Evolutionary conservation across 2,329 filamentous ascomycete genomes (phyloP), one percentile per base, ranked within the genome.

Genomic region (Cercospora zeina): DNA sequence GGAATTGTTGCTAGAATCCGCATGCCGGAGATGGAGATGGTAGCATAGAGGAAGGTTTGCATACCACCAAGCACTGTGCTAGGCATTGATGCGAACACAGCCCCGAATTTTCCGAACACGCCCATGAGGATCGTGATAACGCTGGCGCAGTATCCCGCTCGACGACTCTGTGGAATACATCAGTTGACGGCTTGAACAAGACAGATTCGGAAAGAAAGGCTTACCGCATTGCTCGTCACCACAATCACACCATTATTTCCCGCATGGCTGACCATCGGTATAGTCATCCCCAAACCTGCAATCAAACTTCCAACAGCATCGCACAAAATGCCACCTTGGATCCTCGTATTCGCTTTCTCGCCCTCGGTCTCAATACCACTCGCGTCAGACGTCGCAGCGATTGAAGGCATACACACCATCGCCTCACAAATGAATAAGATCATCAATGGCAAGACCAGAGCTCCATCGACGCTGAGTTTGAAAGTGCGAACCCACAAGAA

Each of bases 21-120:
- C 63, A 93, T 84, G 65, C 90, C 90, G 0, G 87, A 89, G 1
- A 92, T 88, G 1, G 88, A 85, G 7, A 93, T 89, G 4, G 88
- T 83, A 63, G 82, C 83, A 77, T 92, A 93, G 21, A 93, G 81
- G 74, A 93, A 93, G 0, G 89, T 90, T 0, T 90, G 79, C 78
- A 80, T 80, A 47, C 78, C 78, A n/a, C 78, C 78, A 1, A 80
- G 69, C 6, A 67, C 60, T 16, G 39, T 45, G 34, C 61, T 59
- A 9, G 65, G 64, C 65, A 67, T 67, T 1, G 59, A 47, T 4
- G 65, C 65, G 34, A 67, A 67, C 21, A 67, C 62, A 4, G 59
- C 65, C 3, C 65, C 65, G 34, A 66, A 66, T 33, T 66, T 65
- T 14, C 63, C 64, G 31, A 67, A 65, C 16, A 67, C 45, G 6